Evolutionary conservation across 2,329 filamentous ascomycete species (phyloP), one percentile per base, ranked within the genome.

Genomic region (Ploettnerulaceae sp.): DNA sequence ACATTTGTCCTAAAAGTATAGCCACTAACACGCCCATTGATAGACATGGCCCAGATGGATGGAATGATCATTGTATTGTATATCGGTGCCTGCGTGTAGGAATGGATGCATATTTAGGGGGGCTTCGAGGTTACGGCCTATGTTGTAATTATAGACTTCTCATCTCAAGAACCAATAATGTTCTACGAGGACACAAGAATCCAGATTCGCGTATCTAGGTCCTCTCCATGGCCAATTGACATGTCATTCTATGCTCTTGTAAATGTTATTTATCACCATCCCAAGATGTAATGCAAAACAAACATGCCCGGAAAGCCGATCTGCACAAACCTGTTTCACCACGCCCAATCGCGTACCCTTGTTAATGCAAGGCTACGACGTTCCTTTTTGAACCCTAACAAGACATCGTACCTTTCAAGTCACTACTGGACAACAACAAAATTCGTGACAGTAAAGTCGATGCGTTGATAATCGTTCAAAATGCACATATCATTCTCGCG

Each of bases 111-210:
- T n/a, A 28, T 18, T n/a, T 49, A 37, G 40, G 35, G 47, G 43
- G 47, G 49, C 42, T 53, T 56, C 39, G 38, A 35, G 51, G 45
- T 36, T 38, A 50, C 43, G 52, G 52, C 53, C 54, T 56, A 22
- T 58, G 52, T 61, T 62, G 60, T 62, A 63, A 60, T 61, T 59
- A 44, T 62, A 63, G 51, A 56, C n/a, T n/a, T 58, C 60, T 60
- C 60, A 60, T 49, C 61, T 61, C 57, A 54, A 35, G 51, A 56
- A 48, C 3, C 36, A 40, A 47, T 24, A 39, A 47, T 47, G 49
- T 51, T 55, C 29, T 40, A 22, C 20, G 28, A 39, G 32, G n/a
- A 14, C 24, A 35, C n/a, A 33, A 28, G 7, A 6, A 29, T 28
- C 4, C 18, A 17, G 24, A 26, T 29, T 29, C 24, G 17, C 18